phyloP scores from a whole-genome alignment of 1,139 yeast genomes.

The Lodderomyces parapsilosis region DNA sequence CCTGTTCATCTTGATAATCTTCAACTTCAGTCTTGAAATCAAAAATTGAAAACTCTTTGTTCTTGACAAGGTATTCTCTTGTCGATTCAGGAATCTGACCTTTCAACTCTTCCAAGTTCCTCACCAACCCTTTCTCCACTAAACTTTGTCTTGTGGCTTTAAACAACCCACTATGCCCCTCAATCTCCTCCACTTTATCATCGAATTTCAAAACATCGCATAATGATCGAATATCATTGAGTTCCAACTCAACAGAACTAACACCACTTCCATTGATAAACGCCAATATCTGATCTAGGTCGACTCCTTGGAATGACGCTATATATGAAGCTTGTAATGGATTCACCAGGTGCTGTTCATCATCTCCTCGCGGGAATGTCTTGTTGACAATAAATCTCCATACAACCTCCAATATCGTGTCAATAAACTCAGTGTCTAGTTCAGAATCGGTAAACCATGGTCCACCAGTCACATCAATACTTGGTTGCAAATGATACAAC shows the following conservation, averaged over 20 bases:
- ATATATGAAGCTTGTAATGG: slow-evolving; percentile 43
- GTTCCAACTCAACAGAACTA: slow-evolving; percentile 76
- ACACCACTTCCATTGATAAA: slow-evolving; percentile 76
- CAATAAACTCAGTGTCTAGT: slow-evolving; percentile 90
- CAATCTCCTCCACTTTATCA: slow-evolving; percentile 71
- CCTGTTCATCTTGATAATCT: slow-evolving; percentile 34
- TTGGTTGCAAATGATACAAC: slow-evolving; percentile 91
- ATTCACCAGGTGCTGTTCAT: slow-evolving; percentile 25
- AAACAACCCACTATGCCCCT: slow-evolving; percentile 46
- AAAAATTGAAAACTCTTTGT: slow-evolving; percentile 32
- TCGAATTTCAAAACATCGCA: slow-evolving; percentile 89
- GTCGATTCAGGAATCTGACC: slow-evolving; percentile 6
- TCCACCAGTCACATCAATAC: slow-evolving; percentile 96
- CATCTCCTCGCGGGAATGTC: slow-evolving; percentile 70
- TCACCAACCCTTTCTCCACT: slow-evolving; percentile 52
- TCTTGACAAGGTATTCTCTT: slow-evolving; percentile 11
- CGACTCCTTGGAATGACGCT: slow-evolving; percentile 61
- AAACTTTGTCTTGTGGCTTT: slow-evolving; percentile 63
- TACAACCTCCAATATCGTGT: slow-evolving; percentile 74
- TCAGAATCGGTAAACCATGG: slow-evolving; percentile 99
- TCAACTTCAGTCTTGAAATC: slow-evolving; percentile 32
- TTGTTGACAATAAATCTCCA: slow-evolving; percentile 82
- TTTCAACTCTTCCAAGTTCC: slow-evolving; percentile 3
- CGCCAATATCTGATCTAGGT: slow-evolving; percentile 67
- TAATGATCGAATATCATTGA: slow-evolving; percentile 71